A percentile compares a stretch with the other conserved stretches of the same genome.
Conservation (phyloP, 2,329 filamentous ascomycete species). For the Raffaelea albimanens region DNA sequence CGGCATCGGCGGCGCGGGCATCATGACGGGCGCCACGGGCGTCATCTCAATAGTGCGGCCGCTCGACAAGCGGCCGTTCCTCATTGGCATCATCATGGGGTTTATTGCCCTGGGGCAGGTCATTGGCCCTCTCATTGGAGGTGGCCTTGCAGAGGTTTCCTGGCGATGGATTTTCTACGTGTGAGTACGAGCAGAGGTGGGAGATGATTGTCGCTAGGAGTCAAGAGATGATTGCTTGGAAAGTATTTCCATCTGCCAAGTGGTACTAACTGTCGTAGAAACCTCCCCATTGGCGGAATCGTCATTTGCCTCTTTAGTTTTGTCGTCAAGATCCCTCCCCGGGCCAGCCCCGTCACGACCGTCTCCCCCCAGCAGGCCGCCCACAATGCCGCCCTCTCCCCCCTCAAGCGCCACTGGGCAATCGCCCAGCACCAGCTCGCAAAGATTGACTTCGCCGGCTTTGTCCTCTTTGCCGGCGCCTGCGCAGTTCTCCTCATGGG, state of each 20-base stretch:
- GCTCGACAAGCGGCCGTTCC: conserved; percentile 41
- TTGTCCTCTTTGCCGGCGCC: conserved; percentile 29
- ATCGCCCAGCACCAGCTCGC: conserved; percentile 11
- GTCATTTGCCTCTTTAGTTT: conserved; percentile 22
- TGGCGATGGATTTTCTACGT: conserved; percentile 45
- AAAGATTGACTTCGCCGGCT: conserved; percentile 31
- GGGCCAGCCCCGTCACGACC: conserved; percentile 20
- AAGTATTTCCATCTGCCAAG: conserved; percentile 3
- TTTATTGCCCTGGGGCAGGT: conserved; percentile 45
- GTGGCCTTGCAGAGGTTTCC: conserved; percentile 37
- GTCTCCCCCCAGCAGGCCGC: conserved; percentile 15
- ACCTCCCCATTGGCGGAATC: conserved; percentile 31
- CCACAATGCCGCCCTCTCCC: conserved; percentile 15
- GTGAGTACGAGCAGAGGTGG: conserved; percentile 21
- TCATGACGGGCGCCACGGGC: conserved; percentile 40
- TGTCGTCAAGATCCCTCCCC: conserved; percentile 15
- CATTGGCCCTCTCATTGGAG: conserved; percentile 39
- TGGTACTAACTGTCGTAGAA: conserved; percentile 30
- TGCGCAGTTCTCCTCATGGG: conserved; percentile 32
- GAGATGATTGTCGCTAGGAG: conserved; percentile 10
- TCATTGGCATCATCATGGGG: conserved; percentile 43
- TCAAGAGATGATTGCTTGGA: no score
- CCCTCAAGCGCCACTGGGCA: conserved; percentile 10
- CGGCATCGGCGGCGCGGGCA: conserved; percentile 40
- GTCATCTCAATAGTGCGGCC: conserved; percentile 40